Base-by-base conservation (phyloP, 306 rosid species). In the Pyrus bretschneideri region DNA sequence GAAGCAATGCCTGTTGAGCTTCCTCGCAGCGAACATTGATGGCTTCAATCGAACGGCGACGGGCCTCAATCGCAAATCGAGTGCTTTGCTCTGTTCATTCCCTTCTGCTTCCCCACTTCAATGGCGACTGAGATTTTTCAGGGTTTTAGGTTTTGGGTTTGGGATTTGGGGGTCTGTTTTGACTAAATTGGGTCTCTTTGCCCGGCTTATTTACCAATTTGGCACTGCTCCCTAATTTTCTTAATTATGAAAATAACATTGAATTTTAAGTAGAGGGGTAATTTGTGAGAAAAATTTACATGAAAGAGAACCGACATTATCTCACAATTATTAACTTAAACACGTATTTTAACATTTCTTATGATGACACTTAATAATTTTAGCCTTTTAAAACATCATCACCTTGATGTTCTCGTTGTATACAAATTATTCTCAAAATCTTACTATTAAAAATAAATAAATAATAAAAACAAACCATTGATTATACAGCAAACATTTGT, bases 11-110 rank as follows among this genome's bases (percentile, higher is more conserved):
- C 76, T 83, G 45, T 79, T 89, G 33, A 87, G 86, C 66, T 78
- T 84, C 74, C 91, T 86, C 38, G 90, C 77, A 76, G 83, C 80
- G 22, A 86, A 88, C 98, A 93, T 90, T 72, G 87, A 74, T 71
- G 77, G 22, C 54, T 49, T 49, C 14, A 35, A 69, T 27, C 70
- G 29, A 69, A 54, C 19, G 11, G 74, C 31, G 74, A 70, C 58
- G 31, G 29, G 57, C 52, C 63, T 60, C 57, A 57, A 17, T 70
- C 80, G 63, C 60, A n/a, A 58, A 42, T 27, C 57, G 40, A 1
- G 18, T 25, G 19, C 51, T 60, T 68, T 22, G 12, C 25, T 45
- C 78, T 27, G 63, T 44, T 74, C 61, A 73, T 58, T 61, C 30
- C 42, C 9, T 61, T 52, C 69, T 19, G 29, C 12, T n/a, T 57